A percentile compares a stretch with the other conserved stretches of the same genome.
phyloP scores from a whole-genome alignment of 345 rosid species.

The Gossypium bickii region DNA sequence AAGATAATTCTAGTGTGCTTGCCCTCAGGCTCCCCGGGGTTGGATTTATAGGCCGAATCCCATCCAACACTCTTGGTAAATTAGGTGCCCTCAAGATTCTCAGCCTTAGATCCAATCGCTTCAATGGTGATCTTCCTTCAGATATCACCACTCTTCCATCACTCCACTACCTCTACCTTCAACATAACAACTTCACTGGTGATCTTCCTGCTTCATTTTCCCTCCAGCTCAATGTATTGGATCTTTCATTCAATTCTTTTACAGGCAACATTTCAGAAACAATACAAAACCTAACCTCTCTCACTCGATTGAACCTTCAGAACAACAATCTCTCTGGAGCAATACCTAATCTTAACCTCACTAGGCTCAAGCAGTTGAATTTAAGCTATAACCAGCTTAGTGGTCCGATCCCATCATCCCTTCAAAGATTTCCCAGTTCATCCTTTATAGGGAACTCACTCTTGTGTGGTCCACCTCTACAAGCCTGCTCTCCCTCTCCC shows the following conservation, averaged over 20 bases:
- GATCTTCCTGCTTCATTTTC: constrained; percentile 53
- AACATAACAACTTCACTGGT: constrained; percentile 68
- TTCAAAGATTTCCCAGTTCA: constrained; percentile 61
- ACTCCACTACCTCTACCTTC: constrained; percentile 66
- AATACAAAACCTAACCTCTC: constrained; percentile 41
- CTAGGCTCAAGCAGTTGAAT: constrained; percentile 51
- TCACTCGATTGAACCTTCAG: constrained; percentile 54
- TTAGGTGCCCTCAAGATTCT: constrained; percentile 54
- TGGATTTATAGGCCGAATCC: constrained; percentile 69
- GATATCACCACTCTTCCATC: constrained; percentile 56
- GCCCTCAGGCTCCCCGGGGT: constrained; percentile 64
- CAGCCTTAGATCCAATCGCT: constrained; percentile 66
- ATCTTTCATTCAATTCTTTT: constrained; percentile 64
- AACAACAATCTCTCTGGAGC: constrained; percentile 56
- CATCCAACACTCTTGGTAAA: constrained; percentile 63
- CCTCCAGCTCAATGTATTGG: constrained; percentile 40
- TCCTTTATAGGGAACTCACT: constrained; percentile 63
- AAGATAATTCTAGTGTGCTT: constrained; percentile 34
- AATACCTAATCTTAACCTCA: constrained; percentile 42
- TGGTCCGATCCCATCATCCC: constrained; percentile 62
- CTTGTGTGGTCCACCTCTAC: constrained; percentile 64
- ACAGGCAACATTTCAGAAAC: constrained; percentile 48
- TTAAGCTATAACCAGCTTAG: constrained; percentile 66
- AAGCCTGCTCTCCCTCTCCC: constrained; percentile 43
- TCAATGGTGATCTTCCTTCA: constrained; percentile 67